Evolutionary conservation across 371 early-diverging fungal genomes (phyloP), one percentile per base, ranked within the genome.

Genomic region (Syncephalastrum monosporum): DNA sequence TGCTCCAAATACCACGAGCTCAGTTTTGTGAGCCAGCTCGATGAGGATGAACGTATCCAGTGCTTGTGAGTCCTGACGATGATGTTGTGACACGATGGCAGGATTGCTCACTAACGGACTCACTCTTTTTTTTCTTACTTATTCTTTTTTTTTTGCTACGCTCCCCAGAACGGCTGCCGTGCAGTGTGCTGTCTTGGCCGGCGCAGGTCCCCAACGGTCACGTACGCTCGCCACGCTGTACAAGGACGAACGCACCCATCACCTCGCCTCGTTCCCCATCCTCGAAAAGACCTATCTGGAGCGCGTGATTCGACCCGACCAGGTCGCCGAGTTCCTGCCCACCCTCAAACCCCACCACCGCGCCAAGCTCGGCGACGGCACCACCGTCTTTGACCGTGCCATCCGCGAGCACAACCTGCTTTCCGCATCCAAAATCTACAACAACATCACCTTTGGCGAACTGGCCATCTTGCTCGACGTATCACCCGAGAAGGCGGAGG

Each of bases 361-460:
- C 42, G 90, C 90, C 4, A 60, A 67, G 42, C 63, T 90, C 29
- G 80, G 84, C 0, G 90, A 88, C 52, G 82, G 84, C 45, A 86
- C 83, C n/a, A 92, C 93, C 8, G 91, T 94, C 0, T 83, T 97
- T 45, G 95, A 93, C 64, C 85, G 91, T 0, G 97, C 96, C 14
- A 94, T 97, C 14, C 91, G 90, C 33, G 95, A 97, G 71, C 97
- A 97, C 77, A 97, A 97, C 63, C 63, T 97, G 17, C 76, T 95
- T 16, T 84, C 92, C 15, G 89, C 91, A 1, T 88, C 90, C 55
- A 86, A 87, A 61, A 84, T 97, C 43, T 97, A 97, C 74, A 88
- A 91, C 59, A 92, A 90, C 63, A 94, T 97, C 55, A 76, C 81
- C 15, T 90, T 97, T 56, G 83, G 79, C 23, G 92, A 94, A 61